A percentile compares a stretch with the other conserved stretches of the same genome.
Conservation (phyloP, 768 basidiomycete species). For the Amanita pseudoporphyria region DNA sequence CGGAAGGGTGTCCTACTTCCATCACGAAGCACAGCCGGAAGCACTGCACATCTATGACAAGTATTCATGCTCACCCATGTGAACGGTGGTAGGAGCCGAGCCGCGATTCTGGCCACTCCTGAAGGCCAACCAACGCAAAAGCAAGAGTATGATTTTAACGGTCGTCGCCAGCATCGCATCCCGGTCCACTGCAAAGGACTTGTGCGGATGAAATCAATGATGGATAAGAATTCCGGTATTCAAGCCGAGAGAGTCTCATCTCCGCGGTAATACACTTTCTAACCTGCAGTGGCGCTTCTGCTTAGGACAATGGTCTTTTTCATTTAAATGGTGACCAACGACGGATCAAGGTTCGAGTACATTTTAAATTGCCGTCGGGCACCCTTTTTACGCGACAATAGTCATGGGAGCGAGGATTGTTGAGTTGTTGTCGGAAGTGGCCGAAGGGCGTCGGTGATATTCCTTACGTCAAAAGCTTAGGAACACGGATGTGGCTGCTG, state of each 20-base stretch:
- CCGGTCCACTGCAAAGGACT: background rate
- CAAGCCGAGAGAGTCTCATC: constrained; percentile 1
- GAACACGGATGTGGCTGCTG: background rate
- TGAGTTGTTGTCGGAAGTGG: background rate
- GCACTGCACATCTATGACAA: background rate
- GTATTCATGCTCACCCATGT: no score
- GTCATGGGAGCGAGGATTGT: background rate
- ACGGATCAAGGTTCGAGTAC: background rate
- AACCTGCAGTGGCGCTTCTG: background rate
- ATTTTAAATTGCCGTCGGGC: background rate
- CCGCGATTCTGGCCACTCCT: background rate
- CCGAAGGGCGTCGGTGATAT: background rate
- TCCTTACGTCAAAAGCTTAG: constrained; percentile 5
- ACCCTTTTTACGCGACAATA: background rate
- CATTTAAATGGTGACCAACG: background rate
- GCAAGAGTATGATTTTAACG: background rate
- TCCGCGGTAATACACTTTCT: constrained; percentile 7
- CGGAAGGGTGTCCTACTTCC: background rate
- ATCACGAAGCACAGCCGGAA: constrained; percentile 1
- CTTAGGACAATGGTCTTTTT: background rate
- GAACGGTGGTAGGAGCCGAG: background rate
- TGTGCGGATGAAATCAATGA: background rate
- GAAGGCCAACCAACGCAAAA: background rate
- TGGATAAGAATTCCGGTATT: constrained; percentile 1
- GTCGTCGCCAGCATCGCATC: background rate